Evolutionary conservation across 805 yeast genomes (phyloP).

Genomic region (Ogataea sp.): DNA sequence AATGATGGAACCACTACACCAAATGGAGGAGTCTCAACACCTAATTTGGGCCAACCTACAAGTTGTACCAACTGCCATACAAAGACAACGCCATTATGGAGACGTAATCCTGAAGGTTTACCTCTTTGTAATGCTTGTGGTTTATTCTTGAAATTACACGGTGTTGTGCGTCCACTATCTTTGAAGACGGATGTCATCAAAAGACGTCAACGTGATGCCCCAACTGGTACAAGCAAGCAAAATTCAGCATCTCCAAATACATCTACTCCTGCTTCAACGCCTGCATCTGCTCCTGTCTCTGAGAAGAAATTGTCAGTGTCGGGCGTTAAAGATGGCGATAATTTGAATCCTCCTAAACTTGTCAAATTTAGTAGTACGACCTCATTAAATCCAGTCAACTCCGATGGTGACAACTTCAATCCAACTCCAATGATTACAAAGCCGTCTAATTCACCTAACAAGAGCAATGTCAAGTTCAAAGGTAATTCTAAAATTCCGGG

Average conservation of each 20-base stretch:
- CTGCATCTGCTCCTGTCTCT: not conserved
- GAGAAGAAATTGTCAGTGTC: not conserved
- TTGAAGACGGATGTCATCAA: slow-evolving; percentile 89
- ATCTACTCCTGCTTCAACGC: slow-evolving; percentile 1
- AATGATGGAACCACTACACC: not conserved
- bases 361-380: too few species aligned
- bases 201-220: slow-evolving; percentile 66
- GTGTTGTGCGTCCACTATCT: slow-evolving; percentile 89
- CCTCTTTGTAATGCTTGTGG: slow-evolving; percentile 98
- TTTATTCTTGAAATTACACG: slow-evolving; percentile 82
- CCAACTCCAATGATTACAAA: slow-evolving; percentile 32
- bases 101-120: slow-evolving; percentile 86
- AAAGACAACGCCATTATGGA: slow-evolving; percentile 89
- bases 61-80: slow-evolving; percentile 86
- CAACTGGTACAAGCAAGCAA: slow-evolving; percentile 21
- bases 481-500: not conserved
- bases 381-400: too few species aligned
- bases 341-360: slow-evolving; percentile 28
- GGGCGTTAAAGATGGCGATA: slow-evolving; percentile 11
- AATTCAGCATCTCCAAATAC: slow-evolving; percentile 4
- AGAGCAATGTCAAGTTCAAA: slow-evolving; percentile 1
- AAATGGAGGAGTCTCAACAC: not conserved
- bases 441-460: not conserved
- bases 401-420: slow-evolving; percentile 42
- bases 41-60: slow-evolving; percentile 1